phyloP scores from a whole-genome alignment of 495 filamentous ascomycete species.

The Podospora didyma region DNA sequence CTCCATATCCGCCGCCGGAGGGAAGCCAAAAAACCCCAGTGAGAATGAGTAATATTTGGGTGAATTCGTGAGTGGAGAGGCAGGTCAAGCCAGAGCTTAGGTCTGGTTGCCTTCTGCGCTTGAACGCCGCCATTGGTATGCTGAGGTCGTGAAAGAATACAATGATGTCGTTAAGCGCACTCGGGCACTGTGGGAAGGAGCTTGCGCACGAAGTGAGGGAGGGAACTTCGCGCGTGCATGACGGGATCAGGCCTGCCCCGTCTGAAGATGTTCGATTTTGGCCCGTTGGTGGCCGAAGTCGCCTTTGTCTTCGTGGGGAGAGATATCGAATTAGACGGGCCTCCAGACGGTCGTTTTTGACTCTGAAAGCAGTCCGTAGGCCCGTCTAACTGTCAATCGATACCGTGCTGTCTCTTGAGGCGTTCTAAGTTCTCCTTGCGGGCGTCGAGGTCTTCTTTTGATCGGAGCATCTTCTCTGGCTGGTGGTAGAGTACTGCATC shows the following conservation, averaged over 20 bases:
- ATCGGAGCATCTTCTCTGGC: slow-evolving; percentile 91
- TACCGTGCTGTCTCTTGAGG: slow-evolving; percentile 95
- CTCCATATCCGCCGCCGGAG: slow-evolving; percentile 5
- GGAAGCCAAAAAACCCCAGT: slow-evolving; percentile 13
- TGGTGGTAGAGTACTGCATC: slow-evolving; percentile 89
- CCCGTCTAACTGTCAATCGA: slow-evolving; percentile 83
- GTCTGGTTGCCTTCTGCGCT: slow-evolving; percentile 19
- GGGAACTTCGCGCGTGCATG: slow-evolving; percentile 33
- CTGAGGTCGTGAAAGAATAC: slow-evolving; percentile 19
- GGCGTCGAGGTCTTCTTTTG: slow-evolving; percentile 90
- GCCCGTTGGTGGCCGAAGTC: slow-evolving; percentile 23
- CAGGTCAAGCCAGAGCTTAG: slow-evolving; percentile 16
- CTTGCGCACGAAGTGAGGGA: slow-evolving; percentile 44
- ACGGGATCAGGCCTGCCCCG: slow-evolving; percentile 31
- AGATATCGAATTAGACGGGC: slow-evolving; percentile 46
- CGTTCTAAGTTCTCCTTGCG: slow-evolving; percentile 96
- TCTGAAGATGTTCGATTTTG: slow-evolving; percentile 26
- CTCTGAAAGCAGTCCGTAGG: slow-evolving; percentile 49
- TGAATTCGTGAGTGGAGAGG: slow-evolving; percentile 22
- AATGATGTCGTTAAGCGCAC: slow-evolving; percentile 29
- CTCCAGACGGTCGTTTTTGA: slow-evolving; percentile 43
- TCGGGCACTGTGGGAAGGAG: slow-evolving; percentile 35
- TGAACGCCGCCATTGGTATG: slow-evolving; percentile 17
- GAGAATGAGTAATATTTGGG: slow-evolving; percentile 22
- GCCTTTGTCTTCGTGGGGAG: slow-evolving; percentile 32